Evolutionary conservation across 2,329 filamentous ascomycete species (phyloP).

Genomic region (Pseudohalonectria lignicola): DNA sequence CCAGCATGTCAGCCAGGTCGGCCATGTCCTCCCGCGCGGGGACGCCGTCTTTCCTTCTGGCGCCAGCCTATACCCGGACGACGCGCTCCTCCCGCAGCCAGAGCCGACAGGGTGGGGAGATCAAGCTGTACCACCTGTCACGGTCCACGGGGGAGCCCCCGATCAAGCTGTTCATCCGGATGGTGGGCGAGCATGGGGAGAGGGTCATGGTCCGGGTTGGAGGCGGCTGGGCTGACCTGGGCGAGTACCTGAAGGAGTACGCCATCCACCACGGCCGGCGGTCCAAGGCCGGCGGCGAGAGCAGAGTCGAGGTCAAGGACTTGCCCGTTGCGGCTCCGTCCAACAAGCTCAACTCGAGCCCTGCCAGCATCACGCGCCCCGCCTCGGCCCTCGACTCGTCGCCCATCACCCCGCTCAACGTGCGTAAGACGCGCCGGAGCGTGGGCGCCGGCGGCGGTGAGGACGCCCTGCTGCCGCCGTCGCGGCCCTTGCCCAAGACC

Average conservation of each 20-base stretch:
- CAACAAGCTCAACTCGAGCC: conserved; percentile 17
- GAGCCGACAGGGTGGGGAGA: conserved; percentile 34
- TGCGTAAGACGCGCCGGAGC: conserved; percentile 43
- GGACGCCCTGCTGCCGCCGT: conserved; percentile 3
- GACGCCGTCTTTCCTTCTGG: conserved; percentile 59
- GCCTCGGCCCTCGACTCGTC: conserved; percentile 21
- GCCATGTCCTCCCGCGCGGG: conserved; percentile 37
- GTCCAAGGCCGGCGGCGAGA: conserved; percentile 31
- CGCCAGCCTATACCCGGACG: conserved; percentile 44
- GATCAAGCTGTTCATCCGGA: conserved; percentile 88
- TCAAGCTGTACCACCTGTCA: conserved; percentile 86
- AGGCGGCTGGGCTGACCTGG: conserved; percentile 95
- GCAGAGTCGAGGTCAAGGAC: conserved; percentile 49
- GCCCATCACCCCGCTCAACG: conserved; percentile 34
- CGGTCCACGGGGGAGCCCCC: conserved; percentile 74
- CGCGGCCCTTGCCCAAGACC: conserved; percentile 22
- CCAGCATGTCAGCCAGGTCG: conserved; percentile 30
- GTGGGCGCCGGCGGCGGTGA: conserved; percentile 21
- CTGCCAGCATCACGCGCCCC: conserved; percentile 22
- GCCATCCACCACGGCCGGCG: conserved; percentile 82
- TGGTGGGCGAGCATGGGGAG: conserved; percentile 81
- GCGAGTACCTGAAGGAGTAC: conserved; percentile 90
- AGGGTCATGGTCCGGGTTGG: conserved; percentile 97
- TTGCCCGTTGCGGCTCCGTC: conserved; percentile 14
- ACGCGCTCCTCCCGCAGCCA: conserved; percentile 21